Evolutionary conservation across 1,284 basidiomycete genomes (phyloP).

Genomic region (Boletus smithii): DNA sequence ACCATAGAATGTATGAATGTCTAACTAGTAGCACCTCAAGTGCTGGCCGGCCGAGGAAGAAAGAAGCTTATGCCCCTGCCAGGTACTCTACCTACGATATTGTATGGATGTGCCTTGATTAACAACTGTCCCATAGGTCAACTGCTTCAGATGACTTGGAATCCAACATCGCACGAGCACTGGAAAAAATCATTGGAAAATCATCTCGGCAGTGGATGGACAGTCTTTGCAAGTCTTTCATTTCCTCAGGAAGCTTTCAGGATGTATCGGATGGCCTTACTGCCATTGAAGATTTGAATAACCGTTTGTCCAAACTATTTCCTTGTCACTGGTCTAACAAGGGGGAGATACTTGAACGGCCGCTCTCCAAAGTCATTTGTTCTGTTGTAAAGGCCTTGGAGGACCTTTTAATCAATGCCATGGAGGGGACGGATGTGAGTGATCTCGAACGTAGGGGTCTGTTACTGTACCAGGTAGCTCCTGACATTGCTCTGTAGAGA

Average conservation of each 20-base stretch:
- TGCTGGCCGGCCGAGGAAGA: background rate
- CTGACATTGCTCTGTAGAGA: too few relatives aligned
- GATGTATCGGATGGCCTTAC: background rate
- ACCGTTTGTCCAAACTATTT: background rate
- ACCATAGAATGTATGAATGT: background rate
- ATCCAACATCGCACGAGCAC: background rate
- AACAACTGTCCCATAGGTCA: background rate
- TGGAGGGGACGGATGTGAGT: constrained; percentile 1
- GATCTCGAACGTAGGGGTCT: background rate
- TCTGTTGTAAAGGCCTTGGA: background rate
- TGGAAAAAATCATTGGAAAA: background rate
- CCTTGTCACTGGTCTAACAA: background rate
- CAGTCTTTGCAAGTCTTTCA: background rate
- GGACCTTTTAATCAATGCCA: background rate
- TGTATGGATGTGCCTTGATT: background rate
- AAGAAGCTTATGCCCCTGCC: background rate
- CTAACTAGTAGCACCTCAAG: background rate
- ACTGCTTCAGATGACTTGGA: background rate
- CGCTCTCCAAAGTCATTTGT: background rate
- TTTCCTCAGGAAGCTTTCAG: background rate
- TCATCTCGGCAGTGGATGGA: background rate
- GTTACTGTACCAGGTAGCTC: background rate
- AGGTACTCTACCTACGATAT: too few relatives aligned
- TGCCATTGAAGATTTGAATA: background rate
- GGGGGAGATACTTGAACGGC: background rate